phyloP scores from a whole-genome alignment of 116 monocot genomes.

The Zostera marina region DNA sequence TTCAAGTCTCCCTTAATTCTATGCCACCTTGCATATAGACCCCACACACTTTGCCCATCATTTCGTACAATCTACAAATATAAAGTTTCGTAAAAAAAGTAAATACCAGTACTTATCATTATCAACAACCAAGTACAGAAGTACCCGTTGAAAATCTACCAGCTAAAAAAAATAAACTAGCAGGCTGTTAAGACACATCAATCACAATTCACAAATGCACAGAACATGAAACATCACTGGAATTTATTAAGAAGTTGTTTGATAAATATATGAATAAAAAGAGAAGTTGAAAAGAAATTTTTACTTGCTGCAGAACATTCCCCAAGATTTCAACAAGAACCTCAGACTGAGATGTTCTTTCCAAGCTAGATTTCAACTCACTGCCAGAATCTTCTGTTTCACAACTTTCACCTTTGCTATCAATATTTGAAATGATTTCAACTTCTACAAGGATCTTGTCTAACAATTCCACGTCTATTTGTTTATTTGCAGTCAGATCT shows the following conservation, averaged over 20 bases:
- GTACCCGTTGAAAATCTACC: too few relatives aligned
- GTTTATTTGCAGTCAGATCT: slow-evolving; percentile 50
- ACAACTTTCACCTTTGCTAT: neutral
- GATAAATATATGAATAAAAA: neutral
- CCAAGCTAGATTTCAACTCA: slow-evolving; percentile 4
- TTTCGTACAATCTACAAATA: slow-evolving; percentile 47
- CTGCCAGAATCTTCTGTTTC: slow-evolving; percentile 15
- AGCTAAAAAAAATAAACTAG: too few relatives aligned
- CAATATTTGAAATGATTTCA: slow-evolving; percentile 27
- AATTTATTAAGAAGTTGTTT: neutral
- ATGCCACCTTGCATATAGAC: slow-evolving; percentile 90
- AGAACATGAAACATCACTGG: neutral
- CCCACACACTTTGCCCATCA: slow-evolving; percentile 60
- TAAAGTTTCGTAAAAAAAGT: neutral
- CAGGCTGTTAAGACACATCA: neutral
- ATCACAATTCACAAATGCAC: too few relatives aligned
- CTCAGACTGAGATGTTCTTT: slow-evolving; percentile 32
- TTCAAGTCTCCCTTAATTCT: slow-evolving; percentile 65
- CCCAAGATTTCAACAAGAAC: slow-evolving; percentile 59
- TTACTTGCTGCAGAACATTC: slow-evolving; percentile 61
- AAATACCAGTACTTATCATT: neutral
- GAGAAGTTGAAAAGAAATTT: neutral
- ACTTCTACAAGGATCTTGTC: slow-evolving; percentile 42
- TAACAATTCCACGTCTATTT: slow-evolving; percentile 50
- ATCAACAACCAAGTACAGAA: too few relatives aligned